These are phyloP conservation scores for Penicillium verrucosum DNA, from an alignment of 2,329 filamentous ascomycete species.

Conservation along the genomic window DNA sequence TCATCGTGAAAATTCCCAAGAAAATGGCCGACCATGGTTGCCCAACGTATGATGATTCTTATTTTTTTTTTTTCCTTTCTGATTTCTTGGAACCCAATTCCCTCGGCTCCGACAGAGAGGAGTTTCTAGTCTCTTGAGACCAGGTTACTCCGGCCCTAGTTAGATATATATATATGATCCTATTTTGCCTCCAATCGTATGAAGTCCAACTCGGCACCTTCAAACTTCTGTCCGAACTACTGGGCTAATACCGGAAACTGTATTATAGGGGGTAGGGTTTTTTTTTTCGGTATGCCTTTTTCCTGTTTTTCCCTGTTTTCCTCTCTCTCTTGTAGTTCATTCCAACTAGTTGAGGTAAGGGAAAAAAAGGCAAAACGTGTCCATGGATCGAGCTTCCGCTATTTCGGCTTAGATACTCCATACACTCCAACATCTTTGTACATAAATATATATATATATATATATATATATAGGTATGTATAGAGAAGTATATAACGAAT, in stretches of 20 bases:
- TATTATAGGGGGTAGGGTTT: background rate
- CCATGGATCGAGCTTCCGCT: background rate
- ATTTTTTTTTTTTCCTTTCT: background rate
- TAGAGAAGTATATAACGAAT: background rate
- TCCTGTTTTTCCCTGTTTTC: background rate
- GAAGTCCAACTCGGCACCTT: background rate
- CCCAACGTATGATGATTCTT: constrained; percentile 1
- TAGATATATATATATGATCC: background rate
- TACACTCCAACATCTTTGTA: background rate
- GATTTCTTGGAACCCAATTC: background rate
- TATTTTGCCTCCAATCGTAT: background rate
- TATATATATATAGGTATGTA: no score
- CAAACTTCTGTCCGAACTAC: constrained; percentile 1
- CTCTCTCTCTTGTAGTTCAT: background rate
- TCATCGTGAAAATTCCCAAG: background rate
- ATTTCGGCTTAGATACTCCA: background rate
- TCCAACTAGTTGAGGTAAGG: background rate
- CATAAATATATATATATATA: background rate
- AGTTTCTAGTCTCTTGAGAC: no score
- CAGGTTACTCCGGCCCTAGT: background rate
- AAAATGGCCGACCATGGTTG: constrained; percentile 4
- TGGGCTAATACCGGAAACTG: background rate
- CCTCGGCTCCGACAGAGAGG: background rate
- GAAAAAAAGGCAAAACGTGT: background rate
- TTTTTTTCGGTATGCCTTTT: background rate